These are phyloP conservation scores for Stramenopiles sp. DNA, from an alignment of 352 stramenopile species.

Conservation along the genomic window DNA sequence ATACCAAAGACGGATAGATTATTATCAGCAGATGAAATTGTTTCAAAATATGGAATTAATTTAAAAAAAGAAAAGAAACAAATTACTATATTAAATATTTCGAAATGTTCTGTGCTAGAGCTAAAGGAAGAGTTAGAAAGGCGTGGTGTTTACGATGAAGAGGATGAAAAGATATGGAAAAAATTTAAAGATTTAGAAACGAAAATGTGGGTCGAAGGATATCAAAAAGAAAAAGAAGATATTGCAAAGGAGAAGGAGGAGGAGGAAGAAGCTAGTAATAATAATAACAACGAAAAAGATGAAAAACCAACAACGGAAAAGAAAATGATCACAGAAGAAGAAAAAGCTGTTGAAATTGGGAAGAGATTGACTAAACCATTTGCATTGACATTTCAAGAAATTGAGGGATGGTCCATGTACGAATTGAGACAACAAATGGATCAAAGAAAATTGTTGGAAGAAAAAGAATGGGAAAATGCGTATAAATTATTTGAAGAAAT, in stretches of 20 bases:
- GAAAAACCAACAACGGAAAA: no score
- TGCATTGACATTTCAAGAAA: neutral
- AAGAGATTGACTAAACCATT: neutral
- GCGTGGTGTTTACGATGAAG: neutral
- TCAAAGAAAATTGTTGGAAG: neutral
- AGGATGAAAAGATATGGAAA: neutral
- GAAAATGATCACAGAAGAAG: no score
- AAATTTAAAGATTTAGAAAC: neutral
- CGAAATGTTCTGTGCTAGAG: neutral
- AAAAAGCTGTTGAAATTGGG: neutral
- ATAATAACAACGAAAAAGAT: no score
- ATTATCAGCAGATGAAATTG: neutral
- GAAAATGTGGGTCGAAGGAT: neutral
- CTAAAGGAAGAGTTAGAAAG: neutral
- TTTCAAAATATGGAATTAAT: neutral
- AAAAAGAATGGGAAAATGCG: neutral
- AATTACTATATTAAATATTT: neutral
- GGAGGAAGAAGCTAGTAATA: neutral
- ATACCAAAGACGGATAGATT: no score
- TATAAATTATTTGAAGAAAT: conserved; percentile 2
- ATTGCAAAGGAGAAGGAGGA: no score
- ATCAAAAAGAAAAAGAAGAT: neutral
- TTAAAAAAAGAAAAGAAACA: neutral
- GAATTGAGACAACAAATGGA: neutral
- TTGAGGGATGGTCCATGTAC: neutral